Evolutionary conservation across 768 basidiomycete genomes (phyloP).

Genomic region (Mycena polygramma): DNA sequence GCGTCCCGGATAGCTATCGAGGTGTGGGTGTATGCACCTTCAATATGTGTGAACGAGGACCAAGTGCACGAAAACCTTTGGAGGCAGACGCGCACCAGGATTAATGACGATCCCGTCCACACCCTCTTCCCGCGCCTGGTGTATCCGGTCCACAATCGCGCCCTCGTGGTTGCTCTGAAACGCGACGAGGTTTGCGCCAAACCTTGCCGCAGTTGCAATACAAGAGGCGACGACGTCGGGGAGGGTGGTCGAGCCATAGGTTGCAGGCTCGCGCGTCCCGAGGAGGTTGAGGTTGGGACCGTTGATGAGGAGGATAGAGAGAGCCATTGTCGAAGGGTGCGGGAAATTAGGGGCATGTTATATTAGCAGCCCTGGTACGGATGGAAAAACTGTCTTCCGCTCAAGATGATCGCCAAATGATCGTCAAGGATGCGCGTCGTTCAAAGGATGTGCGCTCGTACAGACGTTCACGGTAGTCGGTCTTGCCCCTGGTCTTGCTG

Average conservation of each 20-base stretch:
- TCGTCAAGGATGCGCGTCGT: too few species aligned
- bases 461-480: too few species aligned
- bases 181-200: constrained; percentile 32
- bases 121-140: constrained; percentile 36
- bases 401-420: too few species aligned
- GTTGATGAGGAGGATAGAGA: constrained; percentile 40
- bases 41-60: neutral
- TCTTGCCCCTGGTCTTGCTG: too few species aligned
- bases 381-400: too few species aligned
- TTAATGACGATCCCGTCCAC: constrained; percentile 42
- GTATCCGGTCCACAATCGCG: constrained; percentile 41
- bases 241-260: constrained; percentile 38
- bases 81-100: constrained; percentile 27
- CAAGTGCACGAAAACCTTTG: neutral
- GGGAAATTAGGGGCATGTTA: too few species aligned
- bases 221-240: constrained; percentile 31
- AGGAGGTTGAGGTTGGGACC: constrained; percentile 40
- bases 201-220: constrained; percentile 27
- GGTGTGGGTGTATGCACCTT: constrained; percentile 42
- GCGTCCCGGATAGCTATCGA: constrained; percentile 41
- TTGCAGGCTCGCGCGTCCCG: constrained; percentile 38
- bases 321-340: neutral
- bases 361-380: too few species aligned
- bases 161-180: constrained; percentile 44
- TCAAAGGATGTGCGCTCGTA: too few species aligned